phyloP scores from a whole-genome alignment of 179 eudicot species.

The Camellia oleifera region DNA sequence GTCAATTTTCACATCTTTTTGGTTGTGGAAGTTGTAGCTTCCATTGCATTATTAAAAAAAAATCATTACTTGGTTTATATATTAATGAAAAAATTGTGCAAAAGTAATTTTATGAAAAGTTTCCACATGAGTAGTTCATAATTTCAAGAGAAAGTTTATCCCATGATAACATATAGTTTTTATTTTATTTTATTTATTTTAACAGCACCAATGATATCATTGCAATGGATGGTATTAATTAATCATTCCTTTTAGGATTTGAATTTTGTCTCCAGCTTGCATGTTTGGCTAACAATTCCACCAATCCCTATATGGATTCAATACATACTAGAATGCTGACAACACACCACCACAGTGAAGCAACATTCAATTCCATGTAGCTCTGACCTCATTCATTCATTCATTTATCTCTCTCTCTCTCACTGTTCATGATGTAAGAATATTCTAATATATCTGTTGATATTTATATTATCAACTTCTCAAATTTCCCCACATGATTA shows the following conservation, averaged over 20 bases:
- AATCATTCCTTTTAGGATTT: background rate
- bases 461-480: background rate
- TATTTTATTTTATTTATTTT: too few relatives aligned
- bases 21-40: too few relatives aligned
- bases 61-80: background rate
- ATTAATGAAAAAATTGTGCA: background rate
- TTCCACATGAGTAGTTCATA: background rate
- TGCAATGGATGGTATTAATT: too few relatives aligned
- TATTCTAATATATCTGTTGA: background rate
- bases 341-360: background rate
- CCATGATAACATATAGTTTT: background rate
- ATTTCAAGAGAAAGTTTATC: background rate
- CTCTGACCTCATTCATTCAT: background rate
- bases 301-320: background rate
- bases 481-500: slow-evolving; percentile 12
- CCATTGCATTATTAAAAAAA: background rate
- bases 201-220: background rate
- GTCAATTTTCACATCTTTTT: too few relatives aligned
- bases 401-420: background rate
- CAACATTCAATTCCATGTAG: background rate
- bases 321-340: background rate
- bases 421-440: slow-evolving; percentile 1
- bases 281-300: slow-evolving; percentile 1
- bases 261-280: slow-evolving; percentile 3
- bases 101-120: too few relatives aligned